Evolutionary conservation across 2,329 filamentous ascomycete species (phyloP), one percentile per base, ranked within the genome.

Genomic region (Coccinonectria pachysandricola): DNA sequence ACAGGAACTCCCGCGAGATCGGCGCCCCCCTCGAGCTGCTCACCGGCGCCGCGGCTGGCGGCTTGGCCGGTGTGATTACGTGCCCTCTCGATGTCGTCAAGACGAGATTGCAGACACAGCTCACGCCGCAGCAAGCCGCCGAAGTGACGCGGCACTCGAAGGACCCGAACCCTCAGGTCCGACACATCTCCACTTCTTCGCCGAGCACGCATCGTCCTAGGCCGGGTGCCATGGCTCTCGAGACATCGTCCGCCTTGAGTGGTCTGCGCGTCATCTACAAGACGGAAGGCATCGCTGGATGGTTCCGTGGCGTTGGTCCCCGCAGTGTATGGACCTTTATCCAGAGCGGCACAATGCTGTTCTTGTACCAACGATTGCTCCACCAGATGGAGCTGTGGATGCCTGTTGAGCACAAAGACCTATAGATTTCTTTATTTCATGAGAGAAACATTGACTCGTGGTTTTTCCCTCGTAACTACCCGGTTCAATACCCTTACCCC

Each of bases 41-140:
- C 9, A 98, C 91, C 0, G 91, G 87, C 10, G 86, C 83, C 3
- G 79, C 76, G 3, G 92, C 91, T 5, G 91, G 91, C 42, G 88
- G 88, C 19, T 74, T 96, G 53, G 91, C 91, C 1, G 91, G 91
- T 27, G 82, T 93, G 6, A 75, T 98, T 9, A 98, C 91, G 2
- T 96, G 91, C 47, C 91, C 91, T 1, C 71, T 98, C 37, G 91
- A 98, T 48, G 91, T 98, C 5, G 88, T 98, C 35, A 98, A 98
- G 60, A 98, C 91, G 1, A 71, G 91, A 28, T 79, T 95, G 17
- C 92, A 98, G 55, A 98, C 91, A 0, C 91, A 98, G 54, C 71
- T 92, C 31, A 60, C 67, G 31, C 48, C 63, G 1, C n/a, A n/a
- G n/a, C n/a, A n/a, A n/a, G n/a, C n/a, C n/a, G 19, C 53, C 34